A percentile compares a stretch with the other conserved stretches of the same genome.
Conservation (phyloP, 495 filamentous ascomycete species). For the Penicillium psychrofluorescens region DNA sequence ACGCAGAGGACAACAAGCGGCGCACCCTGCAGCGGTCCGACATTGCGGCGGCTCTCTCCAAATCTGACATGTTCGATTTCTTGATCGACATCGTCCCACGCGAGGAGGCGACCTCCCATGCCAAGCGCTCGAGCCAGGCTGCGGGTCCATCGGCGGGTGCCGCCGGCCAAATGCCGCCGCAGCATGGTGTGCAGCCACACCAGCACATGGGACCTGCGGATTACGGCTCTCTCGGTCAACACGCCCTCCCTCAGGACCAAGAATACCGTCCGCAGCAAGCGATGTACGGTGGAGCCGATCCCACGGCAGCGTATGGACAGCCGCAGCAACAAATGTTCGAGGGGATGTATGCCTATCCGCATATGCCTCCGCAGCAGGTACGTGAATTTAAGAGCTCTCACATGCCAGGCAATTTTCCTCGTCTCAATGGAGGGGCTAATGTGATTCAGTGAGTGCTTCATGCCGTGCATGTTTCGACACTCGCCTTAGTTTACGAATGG, state of each 20-base stretch:
- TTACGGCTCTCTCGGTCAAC: constrained; percentile 54
- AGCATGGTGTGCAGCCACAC: constrained; percentile 47
- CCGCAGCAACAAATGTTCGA: constrained; percentile 78
- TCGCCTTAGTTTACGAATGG: constrained; percentile 1
- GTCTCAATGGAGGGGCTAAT: not conserved
- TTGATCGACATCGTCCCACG: constrained; percentile 97
- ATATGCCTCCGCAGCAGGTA: constrained; percentile 83
- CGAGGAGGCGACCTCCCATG: constrained; percentile 80
- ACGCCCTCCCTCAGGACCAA: constrained; percentile 58
- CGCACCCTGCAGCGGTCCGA: constrained; percentile 92
- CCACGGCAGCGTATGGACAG: constrained; percentile 62
- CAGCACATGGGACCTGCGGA: constrained; percentile 67
- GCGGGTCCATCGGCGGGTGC: constrained; percentile 41
- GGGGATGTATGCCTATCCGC: constrained; percentile 74
- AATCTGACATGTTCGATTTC: constrained; percentile 99
- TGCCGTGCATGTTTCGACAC: not conserved
- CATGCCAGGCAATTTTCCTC: not conserved
- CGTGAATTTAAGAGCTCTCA: constrained; percentile 12
- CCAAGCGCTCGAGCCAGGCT: constrained; percentile 64
- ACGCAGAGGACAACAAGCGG: constrained; percentile 97
- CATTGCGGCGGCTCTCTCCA: constrained; percentile 89
- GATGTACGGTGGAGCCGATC: constrained; percentile 73
- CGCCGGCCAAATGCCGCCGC: constrained; percentile 53
- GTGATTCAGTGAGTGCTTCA: not conserved
- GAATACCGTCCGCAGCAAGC: constrained; percentile 69